phyloP scores from a whole-genome alignment of 768 basidiomycete species.

The Pluteus cervinus region DNA sequence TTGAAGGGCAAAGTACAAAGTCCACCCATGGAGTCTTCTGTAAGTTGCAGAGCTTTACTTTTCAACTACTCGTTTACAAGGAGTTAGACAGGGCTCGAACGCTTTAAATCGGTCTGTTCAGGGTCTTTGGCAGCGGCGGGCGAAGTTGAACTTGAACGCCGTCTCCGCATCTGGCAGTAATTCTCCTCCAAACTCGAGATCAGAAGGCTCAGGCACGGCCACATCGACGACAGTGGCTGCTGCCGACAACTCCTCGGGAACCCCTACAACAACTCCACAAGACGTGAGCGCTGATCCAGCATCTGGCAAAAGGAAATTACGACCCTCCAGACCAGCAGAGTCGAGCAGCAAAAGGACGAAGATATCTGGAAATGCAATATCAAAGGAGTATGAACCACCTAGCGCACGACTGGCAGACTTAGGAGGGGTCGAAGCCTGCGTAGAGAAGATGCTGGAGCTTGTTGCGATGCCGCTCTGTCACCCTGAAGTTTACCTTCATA shows the following conservation, averaged over 20 bases:
- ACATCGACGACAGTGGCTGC: constrained; percentile 8
- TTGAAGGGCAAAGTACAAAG: too few relatives aligned
- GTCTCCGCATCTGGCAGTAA: constrained; percentile 20
- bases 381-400: constrained; percentile 72
- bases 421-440: constrained; percentile 79
- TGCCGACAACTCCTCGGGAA: constrained; percentile 8
- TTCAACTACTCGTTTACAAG: constrained; percentile 27
- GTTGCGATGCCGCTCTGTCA: constrained; percentile 93
- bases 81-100: constrained; percentile 65
- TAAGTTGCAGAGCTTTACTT: too few relatives aligned
- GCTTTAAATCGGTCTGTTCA: constrained; percentile 75
- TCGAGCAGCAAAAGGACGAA: constrained; percentile 56
- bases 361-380: constrained; percentile 26
- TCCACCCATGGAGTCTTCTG: too few relatives aligned
- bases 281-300: constrained; percentile 7
- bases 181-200: constrained; percentile 14
- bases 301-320: constrained; percentile 57
- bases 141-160: constrained; percentile 65
- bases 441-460: constrained; percentile 94
- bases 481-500: constrained; percentile 92
- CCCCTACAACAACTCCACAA: constrained; percentile 8
- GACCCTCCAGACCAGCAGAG: constrained; percentile 45
- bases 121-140: constrained; percentile 68
- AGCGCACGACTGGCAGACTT: constrained; percentile 74
- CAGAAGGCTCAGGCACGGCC: constrained; percentile 14